A percentile compares a stretch with the other conserved stretches of the same genome.
phyloP scores from a whole-genome alignment of 1,284 basidiomycete genomes.

The Termitomyces sp. region DNA sequence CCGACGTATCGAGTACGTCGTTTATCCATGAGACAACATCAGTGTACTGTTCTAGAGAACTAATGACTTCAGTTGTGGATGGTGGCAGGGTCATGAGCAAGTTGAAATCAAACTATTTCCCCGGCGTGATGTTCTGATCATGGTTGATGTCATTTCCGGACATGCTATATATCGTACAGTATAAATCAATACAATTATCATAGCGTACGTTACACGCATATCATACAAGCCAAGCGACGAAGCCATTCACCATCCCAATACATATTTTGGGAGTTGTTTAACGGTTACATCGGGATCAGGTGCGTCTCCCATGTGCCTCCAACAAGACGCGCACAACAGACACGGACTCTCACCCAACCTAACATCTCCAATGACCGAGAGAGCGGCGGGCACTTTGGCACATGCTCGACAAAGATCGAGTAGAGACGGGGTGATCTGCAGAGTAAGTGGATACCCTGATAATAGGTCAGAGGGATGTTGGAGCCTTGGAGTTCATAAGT shows the following conservation, averaged over 20 bases:
- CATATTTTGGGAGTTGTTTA: slow-evolving; percentile 46
- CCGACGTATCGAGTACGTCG: slow-evolving; percentile 40
- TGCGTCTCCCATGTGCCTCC: slow-evolving; percentile 61
- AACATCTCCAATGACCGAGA: slow-evolving; percentile 62
- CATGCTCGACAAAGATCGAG: slow-evolving; percentile 65
- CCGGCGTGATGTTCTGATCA: neutral
- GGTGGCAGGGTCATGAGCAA: slow-evolving; percentile 16
- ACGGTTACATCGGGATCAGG: slow-evolving; percentile 41
- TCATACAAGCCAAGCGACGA: neutral
- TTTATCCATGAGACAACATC: slow-evolving; percentile 68
- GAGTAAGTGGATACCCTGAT: slow-evolving; percentile 59
- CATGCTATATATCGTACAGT: neutral
- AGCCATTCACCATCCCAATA: slow-evolving; percentile 24
- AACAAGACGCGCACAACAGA: slow-evolving; percentile 65
- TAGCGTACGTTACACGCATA: neutral
- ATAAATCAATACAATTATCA: neutral
- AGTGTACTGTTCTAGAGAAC: slow-evolving; percentile 41
- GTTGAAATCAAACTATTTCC: neutral
- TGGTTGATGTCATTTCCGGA: neutral
- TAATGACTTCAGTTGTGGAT: slow-evolving; percentile 30
- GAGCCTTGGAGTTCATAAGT: slow-evolving; percentile 35
- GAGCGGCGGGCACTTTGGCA: slow-evolving; percentile 60
- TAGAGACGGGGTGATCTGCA: slow-evolving; percentile 57
- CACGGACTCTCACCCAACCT: slow-evolving; percentile 74
- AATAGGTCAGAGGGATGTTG: slow-evolving; percentile 51